phyloP scores from a whole-genome alignment of 148 eudicot species.

The Arbutus unedo region DNA sequence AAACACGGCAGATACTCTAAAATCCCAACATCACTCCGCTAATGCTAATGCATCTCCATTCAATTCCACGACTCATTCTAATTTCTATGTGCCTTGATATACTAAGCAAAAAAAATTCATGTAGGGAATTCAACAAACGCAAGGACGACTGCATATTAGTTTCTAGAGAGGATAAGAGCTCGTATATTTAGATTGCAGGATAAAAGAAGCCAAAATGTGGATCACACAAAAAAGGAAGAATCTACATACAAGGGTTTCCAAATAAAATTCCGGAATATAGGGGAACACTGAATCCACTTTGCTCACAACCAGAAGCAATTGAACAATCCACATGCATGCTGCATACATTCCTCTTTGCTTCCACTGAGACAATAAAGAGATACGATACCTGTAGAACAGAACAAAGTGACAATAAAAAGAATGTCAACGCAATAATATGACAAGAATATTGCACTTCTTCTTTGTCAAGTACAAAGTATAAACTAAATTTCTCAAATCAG shows the following conservation, averaged over 20 bases:
- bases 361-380: constrained; percentile 80
- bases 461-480: neutral
- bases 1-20: neutral
- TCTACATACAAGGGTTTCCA: constrained; percentile 72
- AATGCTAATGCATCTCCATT: neutral
- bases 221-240: neutral
- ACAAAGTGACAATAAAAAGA: neutral
- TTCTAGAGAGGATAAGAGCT: neutral
- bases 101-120: neutral
- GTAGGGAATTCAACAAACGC: neutral
- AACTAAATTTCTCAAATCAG: neutral
- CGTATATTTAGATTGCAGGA: neutral
- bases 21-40: neutral
- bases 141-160: neutral
- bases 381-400: constrained; percentile 64
- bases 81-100: neutral
- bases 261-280: constrained; percentile 83
- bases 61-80: neutral
- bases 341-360: constrained; percentile 98
- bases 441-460: neutral
- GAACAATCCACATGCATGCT: constrained; percentile 83
- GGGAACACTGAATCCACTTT: constrained; percentile 67
- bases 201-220: constrained; percentile 1
- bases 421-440: neutral
- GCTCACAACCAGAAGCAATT: constrained; percentile 87